Evolutionary conservation across 768 basidiomycete species (phyloP), one percentile per base, ranked within the genome.

Genomic region (Rhodotorula taiwanensis): DNA sequence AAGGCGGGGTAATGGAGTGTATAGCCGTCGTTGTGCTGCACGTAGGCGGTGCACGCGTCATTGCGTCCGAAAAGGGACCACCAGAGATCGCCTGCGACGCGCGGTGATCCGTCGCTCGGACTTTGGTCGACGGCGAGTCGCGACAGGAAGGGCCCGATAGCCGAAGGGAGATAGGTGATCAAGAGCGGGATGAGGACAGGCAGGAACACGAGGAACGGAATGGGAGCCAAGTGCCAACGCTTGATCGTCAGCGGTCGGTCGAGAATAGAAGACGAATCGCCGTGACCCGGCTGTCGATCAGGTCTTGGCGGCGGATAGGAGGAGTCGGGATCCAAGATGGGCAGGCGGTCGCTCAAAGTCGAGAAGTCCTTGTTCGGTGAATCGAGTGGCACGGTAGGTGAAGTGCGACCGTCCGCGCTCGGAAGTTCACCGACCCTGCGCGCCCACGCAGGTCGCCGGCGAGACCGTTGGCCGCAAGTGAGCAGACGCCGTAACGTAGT

Each of bases 1-100:
- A 4, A 3, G 0, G 58, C 18, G 1, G 68, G 66, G 59, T 72
- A 72, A 39, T 72, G 71, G 9, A 72, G 55, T 28, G 71, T 70
- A 45, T 68, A 72, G 2, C 73, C 73, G 47, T 75, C 74, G 49
- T 58, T 21, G 52, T 75, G 74, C 44, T 71, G 34, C 9, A 75
- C 74, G 58, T 65, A 74, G 9, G 54, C 34, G 62, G 72, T 73
- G 34, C 72, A 70, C 20, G 31, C 16, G 21, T 70, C 61, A 52
- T 52, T 52, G 4, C 61, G 42, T 0, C 70, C 70, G 34, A 72
- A 71, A 6, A 72, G 64, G 34, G 68, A 70, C 72, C 72, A 72
- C 52, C 70, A 71, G 25, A 71, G 52, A n/a, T 62, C 60, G 16
- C 71, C 71, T 8, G 53, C 43, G 16, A 36, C 36, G 47, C 42